Evolutionary conservation across 1,139 yeast species (phyloP).

Genomic region (Debaryomyces nepalensis): DNA sequence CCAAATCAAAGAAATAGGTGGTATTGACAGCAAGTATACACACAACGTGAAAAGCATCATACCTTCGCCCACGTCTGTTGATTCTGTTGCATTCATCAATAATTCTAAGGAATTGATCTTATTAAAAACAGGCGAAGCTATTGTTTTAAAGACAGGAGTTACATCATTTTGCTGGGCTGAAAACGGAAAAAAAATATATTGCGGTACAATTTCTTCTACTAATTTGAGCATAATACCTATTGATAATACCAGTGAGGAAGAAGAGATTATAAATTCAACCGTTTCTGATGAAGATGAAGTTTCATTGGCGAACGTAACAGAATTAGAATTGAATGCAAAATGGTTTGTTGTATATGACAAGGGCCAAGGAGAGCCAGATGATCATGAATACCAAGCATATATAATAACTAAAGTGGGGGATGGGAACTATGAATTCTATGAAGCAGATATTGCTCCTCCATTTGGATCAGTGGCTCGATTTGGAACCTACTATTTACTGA

Average conservation of each 20-base stretch:
- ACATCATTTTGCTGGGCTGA: slow-evolving; percentile 20
- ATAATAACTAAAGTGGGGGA: slow-evolving; percentile 19
- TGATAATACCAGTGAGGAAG: neutral
- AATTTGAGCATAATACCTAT: slow-evolving; percentile 1
- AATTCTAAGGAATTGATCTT: slow-evolving; percentile 12
- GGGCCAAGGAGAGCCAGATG: slow-evolving; percentile 24
- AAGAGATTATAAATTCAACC: neutral
- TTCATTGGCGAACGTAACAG: slow-evolving; percentile 7
- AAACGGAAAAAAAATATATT: slow-evolving; percentile 16
- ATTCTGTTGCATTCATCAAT: slow-evolving; percentile 12
- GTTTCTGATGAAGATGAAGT: slow-evolving; percentile 4
- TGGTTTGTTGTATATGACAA: slow-evolving; percentile 19
- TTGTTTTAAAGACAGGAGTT: slow-evolving; percentile 16
- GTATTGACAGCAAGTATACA: slow-evolving; percentile 1
- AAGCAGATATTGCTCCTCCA: slow-evolving; percentile 60
- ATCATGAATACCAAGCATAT: slow-evolving; percentile 25
- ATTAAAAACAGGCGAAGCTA: slow-evolving; percentile 1
- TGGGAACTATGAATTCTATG: slow-evolving; percentile 21
- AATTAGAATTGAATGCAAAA: slow-evolving; percentile 9
- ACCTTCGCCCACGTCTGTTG: slow-evolving; percentile 15
- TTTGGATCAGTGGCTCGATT: slow-evolving; percentile 57
- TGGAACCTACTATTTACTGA: slow-evolving; percentile 51
- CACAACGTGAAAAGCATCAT: slow-evolving; percentile 6
- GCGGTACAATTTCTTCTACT: slow-evolving; percentile 5
- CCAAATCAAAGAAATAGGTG: neutral